Base-by-base conservation (phyloP, 345 rosid genomes). In the Angophora floribunda region DNA sequence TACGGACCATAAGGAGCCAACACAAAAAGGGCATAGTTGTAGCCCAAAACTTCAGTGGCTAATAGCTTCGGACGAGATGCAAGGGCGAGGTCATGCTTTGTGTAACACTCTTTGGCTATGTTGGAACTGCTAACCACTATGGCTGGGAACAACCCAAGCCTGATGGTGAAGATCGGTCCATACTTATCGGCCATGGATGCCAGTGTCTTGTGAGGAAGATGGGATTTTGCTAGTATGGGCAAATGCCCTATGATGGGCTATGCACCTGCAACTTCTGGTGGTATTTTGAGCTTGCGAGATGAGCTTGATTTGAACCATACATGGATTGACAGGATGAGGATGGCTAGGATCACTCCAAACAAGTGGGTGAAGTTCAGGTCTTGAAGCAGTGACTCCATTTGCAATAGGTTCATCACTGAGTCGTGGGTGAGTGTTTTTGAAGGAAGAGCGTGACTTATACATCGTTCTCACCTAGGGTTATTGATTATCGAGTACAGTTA, bases 191-290 rank as follows among this genome's bases (percentile, higher is more conserved):
- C 93, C 89, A 92, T 88, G 82, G 87, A 78, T 13, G 88, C 89
- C 14, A 94, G 87, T 9, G 88, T 84, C 63, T 87, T 85, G 92
- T 94, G 94, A 65, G 85, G 88, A 85, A 87, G 90, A 87, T 78
- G 14, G 50, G 87, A 36, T 41, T 50, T 49, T 53, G 51, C 87
- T 19, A 86, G 89, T 53, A 91, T 85, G 79, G 57, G 91, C 22
- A 93, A 90, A 85, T 93, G 93, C 47, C 95, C 95, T 21, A 92
- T 88, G 30, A 93, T 13, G 32, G 92, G 95, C 94, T 92, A 93
- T 63, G 75, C 75, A n/a, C 75, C 75, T 63, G 9, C 36, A 14
- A n/a, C 75, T 63, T 63, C 41, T 63, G 75, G 75, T 63, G 75
- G 75, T 63, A 9, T 63, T 63, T 63, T 63, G 75, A 63, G 75